These are phyloP conservation scores for Atractiella rhizophila DNA, from an alignment of 768 basidiomycete species.

Conservation along the genomic window DNA sequence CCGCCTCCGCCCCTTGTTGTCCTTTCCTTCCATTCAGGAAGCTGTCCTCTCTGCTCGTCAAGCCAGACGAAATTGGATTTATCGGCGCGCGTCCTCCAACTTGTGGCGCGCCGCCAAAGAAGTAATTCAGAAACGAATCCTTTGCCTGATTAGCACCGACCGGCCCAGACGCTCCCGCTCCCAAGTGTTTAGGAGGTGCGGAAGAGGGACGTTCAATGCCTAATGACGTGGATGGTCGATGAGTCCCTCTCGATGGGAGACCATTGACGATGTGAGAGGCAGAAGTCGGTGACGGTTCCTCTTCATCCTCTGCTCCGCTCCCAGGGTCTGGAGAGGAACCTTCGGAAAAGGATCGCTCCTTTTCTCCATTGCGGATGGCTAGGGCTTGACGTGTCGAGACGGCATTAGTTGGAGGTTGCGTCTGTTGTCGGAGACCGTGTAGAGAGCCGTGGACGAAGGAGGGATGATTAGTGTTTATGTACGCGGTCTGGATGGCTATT, in stretches of 20 bases:
- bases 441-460: conserved; percentile 37
- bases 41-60: conserved; percentile 7
- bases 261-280: background rate
- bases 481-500: conserved; percentile 90
- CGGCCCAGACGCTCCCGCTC: background rate
- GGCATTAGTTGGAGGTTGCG: too few species aligned
- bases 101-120: conserved; percentile 53
- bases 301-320: background rate
- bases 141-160: conserved; percentile 28
- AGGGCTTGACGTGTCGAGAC: too few species aligned
- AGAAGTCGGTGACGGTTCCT: too few species aligned
- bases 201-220: background rate
- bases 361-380: too few species aligned
- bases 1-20: conserved; percentile 53
- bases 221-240: too few species aligned
- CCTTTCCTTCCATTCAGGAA: conserved; percentile 23
- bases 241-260: background rate
- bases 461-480: conserved; percentile 98
- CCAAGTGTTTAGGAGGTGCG: background rate
- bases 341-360: background rate
- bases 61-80: conserved; percentile 1
- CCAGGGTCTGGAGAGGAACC: too few species aligned
- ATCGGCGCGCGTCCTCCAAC: background rate
- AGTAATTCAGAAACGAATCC: conserved; percentile 88
- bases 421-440: too few species aligned